Percentiles rank a stretch among this genome's conserved stretches.
Conservation (phyloP, 1,139 yeast species). For the Pichia kudriavzevii region DNA sequence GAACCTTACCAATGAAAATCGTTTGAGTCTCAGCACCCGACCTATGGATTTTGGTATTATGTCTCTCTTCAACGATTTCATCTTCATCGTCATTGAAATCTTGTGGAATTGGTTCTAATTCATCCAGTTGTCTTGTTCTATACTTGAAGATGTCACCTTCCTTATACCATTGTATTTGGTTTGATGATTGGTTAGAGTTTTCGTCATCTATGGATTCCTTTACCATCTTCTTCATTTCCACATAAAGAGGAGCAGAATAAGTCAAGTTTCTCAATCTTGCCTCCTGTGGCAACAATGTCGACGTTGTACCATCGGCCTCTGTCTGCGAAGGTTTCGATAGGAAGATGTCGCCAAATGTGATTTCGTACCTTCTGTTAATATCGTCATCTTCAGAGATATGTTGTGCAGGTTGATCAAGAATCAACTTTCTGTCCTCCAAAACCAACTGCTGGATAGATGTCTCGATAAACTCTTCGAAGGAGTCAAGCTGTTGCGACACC, state of each 20-base stretch:
- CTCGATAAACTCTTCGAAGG: conserved; percentile 96
- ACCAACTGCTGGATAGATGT: conserved; percentile 95
- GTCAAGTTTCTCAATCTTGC: conserved; percentile 94
- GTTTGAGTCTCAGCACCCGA: conserved; percentile 30
- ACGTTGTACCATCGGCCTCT: conserved; percentile 99
- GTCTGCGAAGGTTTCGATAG: conserved; percentile 97
- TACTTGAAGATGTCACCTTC: conserved; percentile 33
- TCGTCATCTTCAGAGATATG: conserved; percentile 88
- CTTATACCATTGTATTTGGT: conserved; percentile 29
- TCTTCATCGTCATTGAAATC: conserved; percentile 34
- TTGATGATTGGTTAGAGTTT: conserved; percentile 25
- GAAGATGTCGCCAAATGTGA: conserved; percentile 92
- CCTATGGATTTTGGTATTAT: conserved; percentile 25
- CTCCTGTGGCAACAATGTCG: conserved; percentile 96
- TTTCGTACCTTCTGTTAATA: conserved; percentile 86
- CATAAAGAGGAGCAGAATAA: conserved; percentile 91
- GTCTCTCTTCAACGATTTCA: conserved; percentile 43
- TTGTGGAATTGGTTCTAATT: conserved; percentile 23
- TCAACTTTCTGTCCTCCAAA: conserved; percentile 90
- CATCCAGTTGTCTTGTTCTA: conserved; percentile 23
- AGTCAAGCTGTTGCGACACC: conserved; percentile 95
- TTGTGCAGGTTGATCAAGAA: conserved; percentile 96
- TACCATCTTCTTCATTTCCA: conserved; percentile 89
- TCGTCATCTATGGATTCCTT: conserved; percentile 73
- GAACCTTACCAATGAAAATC: conserved; percentile 92